These are phyloP conservation scores for Macrophomina pseudophaseolina DNA, from an alignment of 2,329 filamentous ascomycete species.

Conservation along the genomic window DNA sequence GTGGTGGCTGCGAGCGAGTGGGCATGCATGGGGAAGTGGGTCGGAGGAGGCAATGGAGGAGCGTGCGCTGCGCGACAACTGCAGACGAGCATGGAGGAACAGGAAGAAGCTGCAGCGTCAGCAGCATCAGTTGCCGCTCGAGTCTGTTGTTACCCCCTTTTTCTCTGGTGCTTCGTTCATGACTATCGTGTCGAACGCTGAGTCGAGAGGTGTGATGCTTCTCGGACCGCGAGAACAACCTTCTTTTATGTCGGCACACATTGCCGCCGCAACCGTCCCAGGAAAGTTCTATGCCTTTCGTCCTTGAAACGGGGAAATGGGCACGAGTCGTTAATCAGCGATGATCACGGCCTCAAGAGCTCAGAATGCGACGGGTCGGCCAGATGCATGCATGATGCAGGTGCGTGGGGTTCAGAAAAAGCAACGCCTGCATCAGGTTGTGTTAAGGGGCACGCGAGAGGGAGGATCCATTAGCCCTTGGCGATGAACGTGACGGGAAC, in stretches of 20 bases:
- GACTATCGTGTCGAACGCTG: neutral
- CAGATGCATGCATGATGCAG: conserved; percentile 5
- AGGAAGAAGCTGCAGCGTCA: neutral
- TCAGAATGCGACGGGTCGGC: conserved; percentile 1
- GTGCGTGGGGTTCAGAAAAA: conserved; percentile 4
- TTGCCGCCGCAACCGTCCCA: neutral
- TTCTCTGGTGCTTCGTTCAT: neutral
- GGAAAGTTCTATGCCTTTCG: neutral
- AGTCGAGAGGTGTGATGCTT: neutral
- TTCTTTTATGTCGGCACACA: neutral
- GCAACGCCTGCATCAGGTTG: neutral
- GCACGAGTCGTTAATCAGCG: neutral
- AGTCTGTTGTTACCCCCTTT: neutral
- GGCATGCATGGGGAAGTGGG: neutral
- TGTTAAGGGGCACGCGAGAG: neutral
- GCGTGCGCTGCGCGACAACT: neutral
- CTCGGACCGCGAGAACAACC: neutral
- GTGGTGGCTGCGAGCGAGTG: neutral
- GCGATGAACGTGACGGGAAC: neutral
- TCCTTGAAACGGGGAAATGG: neutral
- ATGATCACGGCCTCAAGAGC: neutral
- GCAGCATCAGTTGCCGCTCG: neutral
- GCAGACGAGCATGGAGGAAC: neutral
- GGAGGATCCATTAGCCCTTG: neutral
- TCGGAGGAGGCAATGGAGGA: neutral